phyloP scores from a whole-genome alignment of 2,329 filamentous ascomycete genomes.

The Penicillium thymicola region DNA sequence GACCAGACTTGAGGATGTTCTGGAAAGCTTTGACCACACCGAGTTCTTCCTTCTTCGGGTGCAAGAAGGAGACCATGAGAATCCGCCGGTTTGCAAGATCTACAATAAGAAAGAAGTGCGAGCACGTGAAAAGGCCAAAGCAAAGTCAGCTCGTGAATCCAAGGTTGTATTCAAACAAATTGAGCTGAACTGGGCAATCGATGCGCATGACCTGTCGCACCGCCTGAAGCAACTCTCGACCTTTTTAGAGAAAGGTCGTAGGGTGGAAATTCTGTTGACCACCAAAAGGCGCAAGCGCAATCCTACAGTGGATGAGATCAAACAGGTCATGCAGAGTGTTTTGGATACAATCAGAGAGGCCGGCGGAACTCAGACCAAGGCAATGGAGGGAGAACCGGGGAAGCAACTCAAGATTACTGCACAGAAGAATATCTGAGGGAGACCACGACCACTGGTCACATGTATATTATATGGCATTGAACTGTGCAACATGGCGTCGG shows the following conservation, averaged over 20 bases:
- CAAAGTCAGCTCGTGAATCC: constrained; percentile 40
- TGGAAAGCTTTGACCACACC: constrained; percentile 49
- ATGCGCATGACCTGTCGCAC: constrained; percentile 68
- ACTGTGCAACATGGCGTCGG: not conserved
- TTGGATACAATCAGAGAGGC: constrained; percentile 44
- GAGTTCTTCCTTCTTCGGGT: constrained; percentile 53
- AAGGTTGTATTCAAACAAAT: constrained; percentile 62
- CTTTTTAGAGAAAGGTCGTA: constrained; percentile 71
- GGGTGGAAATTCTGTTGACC: constrained; percentile 70
- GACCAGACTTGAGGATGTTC: constrained; percentile 27
- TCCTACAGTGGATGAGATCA: constrained; percentile 60
- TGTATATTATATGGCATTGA: not conserved
- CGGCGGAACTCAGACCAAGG: constrained; percentile 39
- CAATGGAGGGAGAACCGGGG: constrained; percentile 43
- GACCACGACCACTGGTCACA: not conserved
- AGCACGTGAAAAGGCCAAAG: constrained; percentile 20
- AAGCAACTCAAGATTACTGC: constrained; percentile 37
- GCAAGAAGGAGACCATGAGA: constrained; percentile 27
- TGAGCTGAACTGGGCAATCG: constrained; percentile 90
- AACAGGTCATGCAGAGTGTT: constrained; percentile 55
- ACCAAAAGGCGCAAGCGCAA: constrained; percentile 62
- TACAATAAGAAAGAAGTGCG: constrained; percentile 46
- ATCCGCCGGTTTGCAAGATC: constrained; percentile 67
- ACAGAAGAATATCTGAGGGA: constrained; percentile 28
- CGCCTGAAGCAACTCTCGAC: constrained; percentile 62